Evolutionary conservation across 331 rosid species (phyloP).

Genomic region (Quercus phellos): DNA sequence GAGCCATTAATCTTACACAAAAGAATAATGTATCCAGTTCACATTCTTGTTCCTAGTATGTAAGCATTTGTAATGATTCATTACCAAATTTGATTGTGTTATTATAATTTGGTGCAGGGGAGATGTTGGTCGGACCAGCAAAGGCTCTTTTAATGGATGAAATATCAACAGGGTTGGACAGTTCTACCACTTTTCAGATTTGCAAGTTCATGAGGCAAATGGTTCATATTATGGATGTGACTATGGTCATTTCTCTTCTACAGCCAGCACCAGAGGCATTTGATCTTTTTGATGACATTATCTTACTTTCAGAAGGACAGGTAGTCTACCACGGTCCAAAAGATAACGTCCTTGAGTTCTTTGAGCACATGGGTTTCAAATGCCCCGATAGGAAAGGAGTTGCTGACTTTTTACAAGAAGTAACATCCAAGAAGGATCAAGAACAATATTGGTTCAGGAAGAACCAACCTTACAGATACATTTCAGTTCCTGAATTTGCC

Average conservation of each 20-base stretch:
- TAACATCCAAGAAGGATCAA: slow-evolving; percentile 65
- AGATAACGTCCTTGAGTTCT: slow-evolving; percentile 37
- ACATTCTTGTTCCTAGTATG: neutral
- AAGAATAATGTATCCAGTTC: neutral
- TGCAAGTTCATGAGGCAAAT: slow-evolving; percentile 48
- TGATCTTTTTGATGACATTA: slow-evolving; percentile 51
- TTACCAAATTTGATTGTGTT: neutral
- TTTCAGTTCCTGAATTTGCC: slow-evolving; percentile 46
- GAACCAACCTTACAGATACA: slow-evolving; percentile 33
- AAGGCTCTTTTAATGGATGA: slow-evolving; percentile 58
- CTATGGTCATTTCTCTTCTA: slow-evolving; percentile 51
- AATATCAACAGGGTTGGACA: slow-evolving; percentile 64
- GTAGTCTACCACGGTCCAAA: slow-evolving; percentile 55
- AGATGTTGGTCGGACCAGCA: slow-evolving; percentile 65
- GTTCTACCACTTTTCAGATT: slow-evolving; percentile 59
- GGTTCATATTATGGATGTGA: slow-evolving; percentile 46
- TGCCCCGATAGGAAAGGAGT: slow-evolving; percentile 56
- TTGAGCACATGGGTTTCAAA: slow-evolving; percentile 46
- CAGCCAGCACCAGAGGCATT: slow-evolving; percentile 61
- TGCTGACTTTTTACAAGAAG: slow-evolving; percentile 64
- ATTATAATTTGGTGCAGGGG: slow-evolving; percentile 30
- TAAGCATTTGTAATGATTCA: neutral
- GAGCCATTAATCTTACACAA: neutral
- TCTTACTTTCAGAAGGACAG: slow-evolving; percentile 54
- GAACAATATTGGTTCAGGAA: slow-evolving; percentile 52